These are phyloP conservation scores for Aethionema arabicum DNA, from an alignment of 345 rosid species.

Conservation along the genomic window DNA sequence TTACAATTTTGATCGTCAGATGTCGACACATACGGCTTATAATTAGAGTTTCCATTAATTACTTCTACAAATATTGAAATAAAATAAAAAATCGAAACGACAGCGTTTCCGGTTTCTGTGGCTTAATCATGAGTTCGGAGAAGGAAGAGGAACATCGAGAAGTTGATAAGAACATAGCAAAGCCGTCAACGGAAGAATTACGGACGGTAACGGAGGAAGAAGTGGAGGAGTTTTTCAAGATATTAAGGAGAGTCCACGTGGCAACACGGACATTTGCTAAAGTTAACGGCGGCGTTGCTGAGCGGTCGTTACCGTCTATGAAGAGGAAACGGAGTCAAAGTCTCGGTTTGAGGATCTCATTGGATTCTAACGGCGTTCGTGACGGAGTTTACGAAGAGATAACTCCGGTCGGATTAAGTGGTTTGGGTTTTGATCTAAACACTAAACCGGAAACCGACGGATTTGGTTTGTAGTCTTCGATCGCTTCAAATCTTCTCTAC, in stretches of 20 bases:
- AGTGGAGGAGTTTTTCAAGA: constrained; percentile 40
- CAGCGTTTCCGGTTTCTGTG: constrained; percentile 1
- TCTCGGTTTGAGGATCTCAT: constrained; percentile 6
- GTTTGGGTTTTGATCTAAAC: constrained; percentile 36
- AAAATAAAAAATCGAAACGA: neutral
- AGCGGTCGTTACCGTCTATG: constrained; percentile 29
- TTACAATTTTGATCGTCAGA: constrained; percentile 22
- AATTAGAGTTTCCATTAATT: neutral
- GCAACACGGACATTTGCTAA: constrained; percentile 17
- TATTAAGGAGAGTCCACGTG: constrained; percentile 41
- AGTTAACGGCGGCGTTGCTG: constrained; percentile 25
- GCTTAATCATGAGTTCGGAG: constrained; percentile 25
- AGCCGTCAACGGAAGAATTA: constrained; percentile 1
- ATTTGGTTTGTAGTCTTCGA: constrained; percentile 21
- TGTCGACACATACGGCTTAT: constrained; percentile 25
- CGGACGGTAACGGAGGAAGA: constrained; percentile 43
- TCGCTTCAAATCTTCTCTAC: neutral
- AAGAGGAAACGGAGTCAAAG: constrained; percentile 41
- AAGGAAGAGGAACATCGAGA: constrained; percentile 14
- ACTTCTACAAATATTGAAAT: neutral
- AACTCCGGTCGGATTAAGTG: constrained; percentile 30
- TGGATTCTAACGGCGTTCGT: constrained; percentile 23
- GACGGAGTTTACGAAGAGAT: constrained; percentile 28
- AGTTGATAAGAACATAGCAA: constrained; percentile 11
- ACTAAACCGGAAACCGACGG: constrained; percentile 36